Conservation (phyloP, 2,329 filamentous ascomycete genomes). For the Fusarium ambrosium region DNA sequence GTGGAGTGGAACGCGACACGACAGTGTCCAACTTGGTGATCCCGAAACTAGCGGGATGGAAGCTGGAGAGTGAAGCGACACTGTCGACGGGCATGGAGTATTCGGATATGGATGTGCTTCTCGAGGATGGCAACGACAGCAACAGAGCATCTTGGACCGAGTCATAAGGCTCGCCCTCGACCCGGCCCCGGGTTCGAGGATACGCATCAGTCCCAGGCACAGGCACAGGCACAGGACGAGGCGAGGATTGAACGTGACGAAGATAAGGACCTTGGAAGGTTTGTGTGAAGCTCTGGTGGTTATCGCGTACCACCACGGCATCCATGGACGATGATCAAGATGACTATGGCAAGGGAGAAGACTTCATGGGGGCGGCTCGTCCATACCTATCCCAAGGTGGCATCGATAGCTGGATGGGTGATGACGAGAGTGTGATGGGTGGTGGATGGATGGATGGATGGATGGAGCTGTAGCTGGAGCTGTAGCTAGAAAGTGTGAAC, state of each 20-base stretch:
- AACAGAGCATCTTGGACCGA: conserved; percentile 32
- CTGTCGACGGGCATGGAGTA: conserved; percentile 47
- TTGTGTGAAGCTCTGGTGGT: conserved; percentile 29
- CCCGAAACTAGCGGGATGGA: neutral
- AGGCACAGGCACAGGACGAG: conserved; percentile 30
- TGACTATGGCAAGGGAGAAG: conserved; percentile 25
- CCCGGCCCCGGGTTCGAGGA: conserved; percentile 9
- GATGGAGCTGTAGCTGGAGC: neutral
- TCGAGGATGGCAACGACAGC: conserved; percentile 28
- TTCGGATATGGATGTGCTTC: conserved; percentile 44
- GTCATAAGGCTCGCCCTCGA: conserved; percentile 25
- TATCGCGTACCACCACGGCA: conserved; percentile 33
- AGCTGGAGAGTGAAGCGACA: conserved; percentile 37
- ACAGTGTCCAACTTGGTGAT: conserved; percentile 45
- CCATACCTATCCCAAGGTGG: conserved; percentile 29
- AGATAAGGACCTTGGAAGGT: conserved; percentile 22
- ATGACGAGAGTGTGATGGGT: conserved; percentile 23
- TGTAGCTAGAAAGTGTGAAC: neutral
- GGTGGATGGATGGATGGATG: conserved; percentile 1
- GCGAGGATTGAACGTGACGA: conserved; percentile 18
- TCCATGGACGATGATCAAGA: conserved; percentile 40
- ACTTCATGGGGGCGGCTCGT: conserved; percentile 36
- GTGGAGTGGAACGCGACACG: conserved; percentile 24
- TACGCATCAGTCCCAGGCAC: conserved; percentile 33
- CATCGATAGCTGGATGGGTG: conserved; percentile 19